These are phyloP conservation scores for Epicoccum nigrum DNA, from an alignment of 2,329 filamentous ascomycete species.

Conservation along the genomic window DNA sequence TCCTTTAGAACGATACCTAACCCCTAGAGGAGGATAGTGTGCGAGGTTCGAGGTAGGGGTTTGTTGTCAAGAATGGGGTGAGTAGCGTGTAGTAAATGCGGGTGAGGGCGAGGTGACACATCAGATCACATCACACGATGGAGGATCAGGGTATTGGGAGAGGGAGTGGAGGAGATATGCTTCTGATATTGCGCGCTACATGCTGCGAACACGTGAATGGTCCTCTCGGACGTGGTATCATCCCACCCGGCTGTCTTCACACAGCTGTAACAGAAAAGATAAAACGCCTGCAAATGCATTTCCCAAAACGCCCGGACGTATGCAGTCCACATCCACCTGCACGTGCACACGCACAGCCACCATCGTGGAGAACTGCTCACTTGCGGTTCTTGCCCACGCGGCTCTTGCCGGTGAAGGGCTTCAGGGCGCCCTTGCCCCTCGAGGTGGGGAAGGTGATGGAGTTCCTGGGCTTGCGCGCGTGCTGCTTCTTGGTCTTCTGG, in stretches of 20 bases:
- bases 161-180: neutral
- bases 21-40: too few relatives aligned
- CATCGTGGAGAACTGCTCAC: too few relatives aligned
- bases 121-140: too few relatives aligned
- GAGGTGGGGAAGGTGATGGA: constrained; percentile 46
- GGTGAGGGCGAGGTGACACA: too few relatives aligned
- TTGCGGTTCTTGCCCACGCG: constrained; percentile 32
- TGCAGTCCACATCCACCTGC: constrained; percentile 17
- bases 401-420: constrained; percentile 39
- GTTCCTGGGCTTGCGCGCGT: constrained; percentile 48
- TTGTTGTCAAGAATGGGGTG: too few relatives aligned
- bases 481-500: constrained; percentile 45
- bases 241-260: constrained; percentile 18
- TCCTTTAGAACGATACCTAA: too few relatives aligned
- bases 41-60: too few relatives aligned
- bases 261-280: constrained; percentile 6
- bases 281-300: constrained; percentile 18
- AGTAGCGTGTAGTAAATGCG: too few relatives aligned
- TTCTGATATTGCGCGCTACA: constrained; percentile 12
- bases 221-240: constrained; percentile 34
- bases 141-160: too few relatives aligned
- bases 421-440: constrained; percentile 43
- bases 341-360: too few relatives aligned
- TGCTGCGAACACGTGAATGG: constrained; percentile 6
- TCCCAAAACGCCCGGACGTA: constrained; percentile 24